These are phyloP conservation scores for Coniosporium apollinis DNA, from an alignment of 495 filamentous ascomycete genomes.

Conservation along the genomic window DNA sequence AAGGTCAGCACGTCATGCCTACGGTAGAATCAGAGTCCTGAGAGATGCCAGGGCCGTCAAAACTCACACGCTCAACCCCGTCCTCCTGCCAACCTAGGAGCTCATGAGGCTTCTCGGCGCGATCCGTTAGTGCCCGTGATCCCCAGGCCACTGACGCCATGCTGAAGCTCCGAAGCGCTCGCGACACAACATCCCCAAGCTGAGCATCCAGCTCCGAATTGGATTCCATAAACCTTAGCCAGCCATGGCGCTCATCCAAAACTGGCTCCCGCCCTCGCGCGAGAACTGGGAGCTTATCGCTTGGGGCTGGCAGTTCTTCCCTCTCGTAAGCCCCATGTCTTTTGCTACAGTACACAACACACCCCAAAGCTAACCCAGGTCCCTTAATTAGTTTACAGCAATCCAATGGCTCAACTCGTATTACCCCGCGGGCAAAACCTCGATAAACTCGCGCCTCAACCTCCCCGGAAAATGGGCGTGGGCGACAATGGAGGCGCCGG, in stretches of 20 bases:
- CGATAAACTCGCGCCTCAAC: conserved; percentile 52
- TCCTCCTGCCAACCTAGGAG: too few species aligned
- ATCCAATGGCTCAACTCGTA: conserved; percentile 26
- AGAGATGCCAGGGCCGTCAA: too few species aligned
- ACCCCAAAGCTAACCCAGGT: conserved; percentile 1
- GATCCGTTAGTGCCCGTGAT: too few species aligned
- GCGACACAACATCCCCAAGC: too few species aligned
- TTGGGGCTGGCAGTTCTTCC: conserved; percentile 30
- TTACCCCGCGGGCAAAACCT: conserved; percentile 63
- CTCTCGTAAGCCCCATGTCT: conserved; percentile 19
- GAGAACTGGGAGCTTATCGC: conserved; percentile 31
- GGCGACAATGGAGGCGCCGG: conserved; percentile 71
- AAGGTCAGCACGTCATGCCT: too few species aligned
- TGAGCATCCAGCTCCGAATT: too few species aligned
- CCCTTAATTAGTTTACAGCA: conserved; percentile 18
- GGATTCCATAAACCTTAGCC: too few species aligned
- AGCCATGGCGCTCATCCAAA: conserved; percentile 23
- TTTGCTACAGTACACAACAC: conserved; percentile 1
- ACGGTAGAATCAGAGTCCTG: too few species aligned
- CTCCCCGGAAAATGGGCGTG: conserved; percentile 77
- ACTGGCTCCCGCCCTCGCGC: conserved; percentile 31
- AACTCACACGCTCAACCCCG: too few species aligned
- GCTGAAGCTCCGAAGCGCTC: too few species aligned
- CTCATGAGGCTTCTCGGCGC: too few species aligned
- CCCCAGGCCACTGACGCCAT: too few species aligned